phyloP scores from a whole-genome alignment of 2,329 filamentous ascomycete genomes.

The Paracamarosporium sp. region DNA sequence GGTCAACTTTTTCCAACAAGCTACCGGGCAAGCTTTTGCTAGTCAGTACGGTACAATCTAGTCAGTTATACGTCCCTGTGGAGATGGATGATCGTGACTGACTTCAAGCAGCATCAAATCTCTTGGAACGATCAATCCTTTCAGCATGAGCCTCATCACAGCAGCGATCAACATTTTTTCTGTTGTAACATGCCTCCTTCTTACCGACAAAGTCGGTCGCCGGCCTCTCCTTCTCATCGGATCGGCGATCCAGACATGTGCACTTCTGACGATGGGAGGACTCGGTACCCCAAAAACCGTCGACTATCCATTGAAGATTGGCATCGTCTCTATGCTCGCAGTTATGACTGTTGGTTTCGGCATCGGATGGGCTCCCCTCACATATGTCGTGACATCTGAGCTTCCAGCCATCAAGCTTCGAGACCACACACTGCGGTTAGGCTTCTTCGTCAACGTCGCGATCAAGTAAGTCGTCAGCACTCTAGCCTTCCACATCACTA shows the following conservation, averaged over 20 bases:
- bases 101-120: conserved; percentile 7
- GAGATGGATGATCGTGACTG: not conserved
- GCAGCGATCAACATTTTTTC: conserved; percentile 10
- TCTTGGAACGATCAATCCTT: conserved; percentile 11
- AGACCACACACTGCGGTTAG: conserved; percentile 9
- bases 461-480: conserved; percentile 8
- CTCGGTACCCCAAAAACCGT: conserved; percentile 2
- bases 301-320: conserved; percentile 2
- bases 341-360: conserved; percentile 8
- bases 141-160: conserved; percentile 3
- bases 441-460: conserved; percentile 9
- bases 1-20: conserved; percentile 13
- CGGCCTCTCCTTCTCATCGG: conserved; percentile 9
- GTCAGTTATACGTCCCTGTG: conserved; percentile 19
- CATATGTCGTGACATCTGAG: conserved; percentile 11
- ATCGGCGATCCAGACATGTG: conserved; percentile 4
- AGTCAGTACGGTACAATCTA: conserved; percentile 17
- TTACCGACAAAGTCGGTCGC: not conserved
- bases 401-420: conserved; percentile 9
- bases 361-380: conserved; percentile 12
- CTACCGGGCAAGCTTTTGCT: conserved; percentile 12
- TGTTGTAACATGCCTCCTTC: not conserved
- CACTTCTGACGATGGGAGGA: conserved; percentile 11
- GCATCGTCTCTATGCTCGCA: conserved; percentile 12
- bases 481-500: not conserved